A percentile compares a stretch with the other conserved stretches of the same genome.
phyloP scores from a whole-genome alignment of 225 moss, liverwort and hornwort genomes.

The Anthoceros angustus region DNA sequence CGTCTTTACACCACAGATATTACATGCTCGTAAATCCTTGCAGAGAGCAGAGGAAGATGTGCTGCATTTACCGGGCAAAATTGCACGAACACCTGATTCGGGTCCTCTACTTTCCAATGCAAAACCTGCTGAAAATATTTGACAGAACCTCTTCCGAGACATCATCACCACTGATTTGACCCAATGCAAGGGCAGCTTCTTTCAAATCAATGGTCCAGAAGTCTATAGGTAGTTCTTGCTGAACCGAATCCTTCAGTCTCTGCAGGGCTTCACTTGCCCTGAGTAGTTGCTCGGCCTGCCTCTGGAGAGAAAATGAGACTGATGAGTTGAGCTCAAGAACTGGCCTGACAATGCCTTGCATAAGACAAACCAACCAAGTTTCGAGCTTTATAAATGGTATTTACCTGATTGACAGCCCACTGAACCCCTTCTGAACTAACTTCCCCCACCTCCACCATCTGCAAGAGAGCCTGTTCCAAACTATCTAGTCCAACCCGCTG shows the following conservation, averaged over 20 bases:
- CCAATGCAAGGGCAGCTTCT: conserved; percentile 71
- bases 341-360: not conserved
- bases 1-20: too few species aligned
- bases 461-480: conserved; percentile 63
- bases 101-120: conserved; percentile 57
- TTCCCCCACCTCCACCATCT: conserved; percentile 62
- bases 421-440: conserved; percentile 54
- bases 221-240: conserved; percentile 68
- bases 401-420: conserved; percentile 93
- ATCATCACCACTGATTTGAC: conserved; percentile 87
- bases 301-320: conserved; percentile 16
- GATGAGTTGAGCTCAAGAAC: not conserved
- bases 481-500: conserved; percentile 66
- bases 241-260: conserved; percentile 57
- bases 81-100: too few species aligned
- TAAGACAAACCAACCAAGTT: not conserved
- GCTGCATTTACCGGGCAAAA: too few species aligned
- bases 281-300: conserved; percentile 83
- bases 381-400: conserved; percentile 1
- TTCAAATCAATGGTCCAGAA: conserved; percentile 96
- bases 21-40: not conserved
- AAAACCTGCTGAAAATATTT: conserved; percentile 84
- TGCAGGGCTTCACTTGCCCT: conserved; percentile 64
- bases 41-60: not conserved
- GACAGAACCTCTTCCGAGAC: conserved; percentile 85